Evolutionary conservation across 495 filamentous ascomycete genomes (phyloP), one percentile per base, ranked within the genome.

Genomic region (Physcia stellaris): DNA sequence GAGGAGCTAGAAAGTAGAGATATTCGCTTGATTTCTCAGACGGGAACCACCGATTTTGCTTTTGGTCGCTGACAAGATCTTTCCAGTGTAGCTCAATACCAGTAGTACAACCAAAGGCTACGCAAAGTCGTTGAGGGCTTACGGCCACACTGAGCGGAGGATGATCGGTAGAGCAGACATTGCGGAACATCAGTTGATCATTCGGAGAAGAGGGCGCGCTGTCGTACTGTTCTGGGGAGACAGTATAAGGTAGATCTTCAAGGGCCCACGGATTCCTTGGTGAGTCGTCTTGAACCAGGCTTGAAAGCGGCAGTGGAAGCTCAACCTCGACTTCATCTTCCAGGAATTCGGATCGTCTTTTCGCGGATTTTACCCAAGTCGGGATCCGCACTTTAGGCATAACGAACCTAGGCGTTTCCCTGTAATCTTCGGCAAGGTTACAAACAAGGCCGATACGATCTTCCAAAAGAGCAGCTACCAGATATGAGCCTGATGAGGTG

Each of bases 11-110:
- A 50, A 84, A 84, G 46, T 77, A 75, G 5, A 84, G 49, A 41
- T 68, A 68, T 40, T 84, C 80, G 0, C 71, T 73, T 1, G 80
- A 71, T 26, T 75, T 66, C 4, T 74, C 70, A 39, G 83, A 71
- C 1, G 77, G 74, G 38, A 86, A 80, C 62, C 69, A 80, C 45
- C 65, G 67, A 53, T 60, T 75, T 35, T 70, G 58, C 32, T 73
- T 65, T 41, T 71, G 68, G 1, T 71, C 67, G 3, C 67, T 78
- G 20, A 67, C 46, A 28, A 71, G 70, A 49, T 83, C 77, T 19
- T 80, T 59, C 77, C 80, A 85, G 45, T 81, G 77, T 6, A 86
- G 55, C 45, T 86, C 78, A 29, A 85, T 75, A 6, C 80, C 77
- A 6, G 64, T 61, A 17, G 65, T 62, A 35, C 73, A 83, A 13